Conservation (phyloP, 169 alveolate genomes). For the Toxoplasma gondii region DNA sequence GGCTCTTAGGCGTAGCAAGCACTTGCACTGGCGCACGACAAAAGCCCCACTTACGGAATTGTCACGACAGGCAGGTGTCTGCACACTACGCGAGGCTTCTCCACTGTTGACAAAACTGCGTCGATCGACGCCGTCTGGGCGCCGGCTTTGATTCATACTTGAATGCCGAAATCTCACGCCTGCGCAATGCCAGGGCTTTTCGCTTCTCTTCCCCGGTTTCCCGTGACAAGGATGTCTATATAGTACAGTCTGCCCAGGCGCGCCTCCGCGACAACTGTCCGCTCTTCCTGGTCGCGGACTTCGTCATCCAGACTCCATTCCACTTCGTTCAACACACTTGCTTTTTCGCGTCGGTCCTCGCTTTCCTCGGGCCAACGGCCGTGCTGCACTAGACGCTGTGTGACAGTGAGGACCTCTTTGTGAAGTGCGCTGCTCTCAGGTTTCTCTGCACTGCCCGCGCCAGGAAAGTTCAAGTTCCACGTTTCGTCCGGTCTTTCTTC, state of each 20-base stretch:
- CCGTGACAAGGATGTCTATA: neutral
- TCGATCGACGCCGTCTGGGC: too few species aligned
- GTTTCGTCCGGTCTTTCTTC: too few species aligned
- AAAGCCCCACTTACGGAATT: too few species aligned
- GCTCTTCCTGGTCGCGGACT: neutral
- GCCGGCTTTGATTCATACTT: too few species aligned
- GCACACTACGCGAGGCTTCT: too few species aligned
- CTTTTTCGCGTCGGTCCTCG: neutral
- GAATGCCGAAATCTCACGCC: too few species aligned
- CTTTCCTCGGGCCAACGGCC: neutral
- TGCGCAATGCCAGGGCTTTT: neutral
- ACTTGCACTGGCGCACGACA: too few species aligned
- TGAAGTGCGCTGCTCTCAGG: constrained; percentile 22
- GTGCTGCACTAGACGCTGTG: neutral
- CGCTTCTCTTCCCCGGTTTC: neutral
- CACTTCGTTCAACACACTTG: neutral
- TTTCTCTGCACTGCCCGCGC: neutral
- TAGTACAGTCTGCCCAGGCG: neutral
- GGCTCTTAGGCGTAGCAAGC: too few species aligned
- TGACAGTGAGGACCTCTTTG: neutral
- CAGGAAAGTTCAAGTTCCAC: neutral
- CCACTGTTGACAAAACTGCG: too few species aligned
- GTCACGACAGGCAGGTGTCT: too few species aligned
- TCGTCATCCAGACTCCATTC: neutral
- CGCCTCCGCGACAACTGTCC: neutral